Conservation (phyloP, 768 basidiomycete species). For the Cystobasidium onofrii region DNA sequence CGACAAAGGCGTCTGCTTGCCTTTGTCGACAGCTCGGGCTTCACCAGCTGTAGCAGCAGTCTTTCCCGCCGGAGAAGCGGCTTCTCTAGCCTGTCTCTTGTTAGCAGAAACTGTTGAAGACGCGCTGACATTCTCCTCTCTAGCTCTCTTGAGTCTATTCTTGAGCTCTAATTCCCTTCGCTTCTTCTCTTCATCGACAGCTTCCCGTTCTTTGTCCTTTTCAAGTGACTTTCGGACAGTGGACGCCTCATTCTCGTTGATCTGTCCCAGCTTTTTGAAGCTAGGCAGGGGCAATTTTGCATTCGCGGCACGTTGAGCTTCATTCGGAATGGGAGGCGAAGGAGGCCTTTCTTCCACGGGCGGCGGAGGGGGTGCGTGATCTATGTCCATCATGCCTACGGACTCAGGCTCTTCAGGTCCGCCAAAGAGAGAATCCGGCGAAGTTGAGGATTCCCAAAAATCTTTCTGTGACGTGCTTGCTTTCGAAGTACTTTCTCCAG, state of each 20-base stretch:
- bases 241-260: neutral
- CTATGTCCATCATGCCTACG: neutral
- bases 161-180: neutral
- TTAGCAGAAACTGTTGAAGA: neutral
- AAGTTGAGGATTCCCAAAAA: neutral
- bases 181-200: neutral
- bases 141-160: neutral
- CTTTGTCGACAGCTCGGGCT: too few species aligned
- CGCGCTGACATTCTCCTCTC: neutral
- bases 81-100: neutral
- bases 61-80: too few species aligned
- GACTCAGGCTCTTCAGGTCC: neutral
- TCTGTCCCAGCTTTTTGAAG: neutral
- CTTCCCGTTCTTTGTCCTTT: too few species aligned
- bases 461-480: too few species aligned
- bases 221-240: neutral
- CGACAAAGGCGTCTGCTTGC: neutral
- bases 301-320: neutral
- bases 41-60: too few species aligned
- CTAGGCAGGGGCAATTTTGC: neutral
- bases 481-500: too few species aligned
- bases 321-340: neutral
- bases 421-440: neutral
- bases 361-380: neutral
- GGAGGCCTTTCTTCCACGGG: neutral